Evolutionary conservation across 106 monocot species (phyloP), one percentile per base, ranked within the genome.

Genomic region (Dendrobium nobile): DNA sequence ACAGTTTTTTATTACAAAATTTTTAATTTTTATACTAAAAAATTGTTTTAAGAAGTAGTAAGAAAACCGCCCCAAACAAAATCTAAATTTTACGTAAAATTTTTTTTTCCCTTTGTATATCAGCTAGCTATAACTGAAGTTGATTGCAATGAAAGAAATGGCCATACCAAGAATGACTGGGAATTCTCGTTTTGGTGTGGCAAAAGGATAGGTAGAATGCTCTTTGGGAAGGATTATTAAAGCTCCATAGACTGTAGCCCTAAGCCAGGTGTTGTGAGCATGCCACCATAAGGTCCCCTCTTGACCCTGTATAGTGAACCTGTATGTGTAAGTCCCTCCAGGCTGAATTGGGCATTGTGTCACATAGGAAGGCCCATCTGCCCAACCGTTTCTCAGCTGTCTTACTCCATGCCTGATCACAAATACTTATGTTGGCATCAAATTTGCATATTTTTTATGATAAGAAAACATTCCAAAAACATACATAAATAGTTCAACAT

Each of bases 261-360:
- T 80, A 10, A 88, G 86, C 91, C 91, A 91, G 0, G 86, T 82
- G 79, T 84, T 84, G 77, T 91, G 91, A 11, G 91, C 91, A 73
- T 91, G 91, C 91, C 91, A 91, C 86, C 88, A 88, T 15, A 91
- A 80, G 11, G 91, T 91, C 20, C 91, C 91, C 28, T 86, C 84
- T 42, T 91, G 91, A 9, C 74, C 84, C 13, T 80, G 27, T 54
- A 91, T 73, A 20, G 88, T 91, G 84, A 91, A 91, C 61, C 85
- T 64, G 80, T 91, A 91, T 9, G 61, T 84, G 82, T 86, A 91
- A 82, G 75, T 88, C 20, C 75, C 82, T 8, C 88, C 91, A 0
- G 91, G 86, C 67, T 81, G 51, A 75, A 91, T 88, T 58, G 91
- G 91, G 55, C 91, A 91, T 78, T 91, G 91, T 27, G 91, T 91